Base-by-base conservation (phyloP, 2,329 filamentous ascomycete species). In the Clarireedia sp. region DNA sequence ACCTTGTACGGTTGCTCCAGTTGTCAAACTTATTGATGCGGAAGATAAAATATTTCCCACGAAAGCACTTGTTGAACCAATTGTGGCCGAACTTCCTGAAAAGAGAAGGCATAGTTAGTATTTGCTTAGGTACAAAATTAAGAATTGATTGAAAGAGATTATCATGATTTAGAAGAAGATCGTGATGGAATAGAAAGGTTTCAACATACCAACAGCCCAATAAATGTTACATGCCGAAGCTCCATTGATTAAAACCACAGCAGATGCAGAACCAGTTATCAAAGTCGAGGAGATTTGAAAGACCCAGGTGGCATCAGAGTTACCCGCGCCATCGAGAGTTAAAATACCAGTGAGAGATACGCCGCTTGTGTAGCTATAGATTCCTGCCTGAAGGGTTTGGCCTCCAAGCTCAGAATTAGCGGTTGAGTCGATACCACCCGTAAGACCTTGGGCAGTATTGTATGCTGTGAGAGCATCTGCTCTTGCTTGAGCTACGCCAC, bases 371-470 rank as follows among this genome's bases (percentile, higher is more conserved):
- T 54, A 60, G 1, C 14, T 54, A 44, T 61, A 63, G 10, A 55
- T 46, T 10, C 61, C 61, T 12, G 59, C 56, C 3, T 24, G 17
- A 8, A 63, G 44, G 36, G 24, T 56, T 36, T 21, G 26, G 3
- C 59, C 59, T 21, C 59, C 61, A 16, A 63, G 56, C 53, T 59
- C 55, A 6, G 47, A 48, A 19, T 29, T 41, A 2, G 50, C 57
- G 2, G 51, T 51, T 23, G 55, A 54, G 16, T 33, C 24, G 8
- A 49, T 59, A 24, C 51, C 38, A 3, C 38, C 46, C 2, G n/a
- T n/a, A 7, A 59, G 48, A 5, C 44, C 33, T 12, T 44, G 46
- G 12, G 54, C 17, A 9, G 16, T 43, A 26, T 54, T 56, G 50
- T 57, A 63, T 3, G 59, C 55, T 9, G 56, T 52, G 1, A 17